These are phyloP conservation scores for Kodamaea arcana DNA, from an alignment of 1,139 yeast species.

Conservation along the genomic window DNA sequence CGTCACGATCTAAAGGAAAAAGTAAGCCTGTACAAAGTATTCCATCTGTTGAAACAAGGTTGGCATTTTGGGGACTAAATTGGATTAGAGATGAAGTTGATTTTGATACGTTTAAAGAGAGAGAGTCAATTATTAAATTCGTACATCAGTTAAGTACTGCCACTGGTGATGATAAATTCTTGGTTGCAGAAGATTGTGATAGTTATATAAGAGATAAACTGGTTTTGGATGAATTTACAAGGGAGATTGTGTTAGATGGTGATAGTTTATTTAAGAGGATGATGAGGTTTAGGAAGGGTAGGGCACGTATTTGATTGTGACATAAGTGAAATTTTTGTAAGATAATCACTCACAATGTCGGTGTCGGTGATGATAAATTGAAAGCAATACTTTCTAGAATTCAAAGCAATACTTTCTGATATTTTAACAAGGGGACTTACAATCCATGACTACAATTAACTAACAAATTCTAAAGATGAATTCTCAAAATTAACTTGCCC, in stretches of 20 bases:
- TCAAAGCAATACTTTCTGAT: too few relatives aligned
- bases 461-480: too few relatives aligned
- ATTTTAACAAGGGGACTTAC: too few relatives aligned
- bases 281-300: neutral
- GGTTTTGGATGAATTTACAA: conserved; percentile 16
- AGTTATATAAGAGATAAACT: conserved; percentile 13
- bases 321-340: too few relatives aligned
- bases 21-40: conserved; percentile 5
- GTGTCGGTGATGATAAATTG: too few relatives aligned
- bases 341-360: too few relatives aligned
- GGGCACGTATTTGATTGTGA: neutral
- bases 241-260: conserved; percentile 16
- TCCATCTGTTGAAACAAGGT: conserved; percentile 11
- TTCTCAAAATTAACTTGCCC: too few relatives aligned
- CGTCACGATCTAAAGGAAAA: too few relatives aligned
- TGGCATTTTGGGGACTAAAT: conserved; percentile 13
- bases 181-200: conserved; percentile 14
- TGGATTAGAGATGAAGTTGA: conserved; percentile 17
- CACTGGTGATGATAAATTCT: conserved; percentile 11
- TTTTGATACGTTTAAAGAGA: conserved; percentile 13
- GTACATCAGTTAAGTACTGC: conserved; percentile 11
- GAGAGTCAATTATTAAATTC: conserved; percentile 12
- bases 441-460: too few relatives aligned
- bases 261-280: conserved; percentile 14
- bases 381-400: too few relatives aligned